Conservation (phyloP, 1,139 yeast genomes). For the Tardiomyces blankii region DNA sequence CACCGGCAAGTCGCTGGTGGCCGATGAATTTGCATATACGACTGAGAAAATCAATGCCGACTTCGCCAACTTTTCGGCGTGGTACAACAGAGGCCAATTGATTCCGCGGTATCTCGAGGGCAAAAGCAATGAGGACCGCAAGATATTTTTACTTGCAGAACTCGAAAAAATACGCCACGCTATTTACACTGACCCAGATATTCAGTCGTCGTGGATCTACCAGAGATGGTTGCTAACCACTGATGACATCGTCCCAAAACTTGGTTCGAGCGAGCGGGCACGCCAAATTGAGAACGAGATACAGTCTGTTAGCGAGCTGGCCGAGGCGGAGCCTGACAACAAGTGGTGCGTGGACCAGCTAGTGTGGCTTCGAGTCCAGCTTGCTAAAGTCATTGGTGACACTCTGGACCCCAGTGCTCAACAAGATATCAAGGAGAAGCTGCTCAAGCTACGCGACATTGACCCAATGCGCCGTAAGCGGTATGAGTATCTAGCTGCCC, state of each 20-base stretch:
- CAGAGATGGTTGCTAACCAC: constrained; percentile 66
- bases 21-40: constrained; percentile 61
- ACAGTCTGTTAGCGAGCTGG: constrained; percentile 23
- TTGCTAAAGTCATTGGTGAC: constrained; percentile 1
- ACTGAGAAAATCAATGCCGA: constrained; percentile 67
- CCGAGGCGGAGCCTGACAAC: constrained; percentile 29
- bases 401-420: constrained; percentile 16
- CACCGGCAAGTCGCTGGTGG: constrained; percentile 10
- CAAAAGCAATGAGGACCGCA: constrained; percentile 21
- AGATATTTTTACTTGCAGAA: constrained; percentile 42
- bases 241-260: constrained; percentile 29
- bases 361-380: constrained; percentile 10
- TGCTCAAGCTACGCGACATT: constrained; percentile 37
- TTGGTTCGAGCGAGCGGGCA: constrained; percentile 13
- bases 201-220: constrained; percentile 88
- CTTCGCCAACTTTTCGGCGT: constrained; percentile 89
- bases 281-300: constrained; percentile 21
- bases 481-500: constrained; percentile 33
- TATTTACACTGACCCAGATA: constrained; percentile 85
- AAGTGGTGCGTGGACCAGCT: constrained; percentile 29
- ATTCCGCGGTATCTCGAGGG: constrained; percentile 39
- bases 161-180: constrained; percentile 68
- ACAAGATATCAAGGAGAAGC: constrained; percentile 15
- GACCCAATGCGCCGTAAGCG: constrained; percentile 66
- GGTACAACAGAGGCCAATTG: constrained; percentile 81